Conservation (phyloP, 352 stramenopile species). For the Phytopythium sindhum region DNA sequence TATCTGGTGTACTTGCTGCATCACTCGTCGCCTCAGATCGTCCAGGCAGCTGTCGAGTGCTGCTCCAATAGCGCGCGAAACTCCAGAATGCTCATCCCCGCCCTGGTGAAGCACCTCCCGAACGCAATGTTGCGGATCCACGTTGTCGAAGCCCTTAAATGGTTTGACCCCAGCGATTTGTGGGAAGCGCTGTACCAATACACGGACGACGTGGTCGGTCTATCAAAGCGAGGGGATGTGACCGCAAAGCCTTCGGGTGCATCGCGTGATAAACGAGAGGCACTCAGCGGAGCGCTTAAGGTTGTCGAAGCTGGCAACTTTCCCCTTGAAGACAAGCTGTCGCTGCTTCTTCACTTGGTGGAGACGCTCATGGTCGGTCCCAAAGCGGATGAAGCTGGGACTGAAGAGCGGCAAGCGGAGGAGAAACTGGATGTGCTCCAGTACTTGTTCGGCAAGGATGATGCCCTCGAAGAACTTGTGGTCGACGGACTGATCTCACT, state of each 20-base stretch:
- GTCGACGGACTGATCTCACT: conserved; percentile 58
- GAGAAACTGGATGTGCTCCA: conserved; percentile 43
- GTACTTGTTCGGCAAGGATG: conserved; percentile 63
- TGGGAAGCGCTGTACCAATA: conserved; percentile 73
- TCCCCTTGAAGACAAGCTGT: conserved; percentile 64
- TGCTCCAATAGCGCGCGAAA: conserved; percentile 73
- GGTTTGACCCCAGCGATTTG: conserved; percentile 58
- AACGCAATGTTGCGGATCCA: conserved; percentile 62
- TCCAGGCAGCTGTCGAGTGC: conserved; percentile 77
- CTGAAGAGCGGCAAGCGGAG: conserved; percentile 13
- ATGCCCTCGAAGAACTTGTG: conserved; percentile 62
- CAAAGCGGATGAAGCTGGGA: conserved; percentile 1
- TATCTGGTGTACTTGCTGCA: conserved; percentile 85
- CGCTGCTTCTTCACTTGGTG: conserved; percentile 61
- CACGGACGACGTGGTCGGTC: conserved; percentile 35
- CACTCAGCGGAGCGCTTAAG: conserved; percentile 59
- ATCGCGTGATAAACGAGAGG: conserved; percentile 41
- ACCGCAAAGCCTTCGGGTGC: not conserved
- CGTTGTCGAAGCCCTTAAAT: conserved; percentile 65
- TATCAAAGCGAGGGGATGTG: not conserved
- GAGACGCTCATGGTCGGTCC: conserved; percentile 39
- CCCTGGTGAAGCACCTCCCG: conserved; percentile 73
- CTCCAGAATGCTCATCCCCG: conserved; percentile 82
- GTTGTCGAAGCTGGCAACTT: conserved; percentile 56
- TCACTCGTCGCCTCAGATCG: conserved; percentile 60